Base-by-base conservation (phyloP, 225 moss, liverwort and hornwort genomes). In the Antitrichia curtipendula region DNA sequence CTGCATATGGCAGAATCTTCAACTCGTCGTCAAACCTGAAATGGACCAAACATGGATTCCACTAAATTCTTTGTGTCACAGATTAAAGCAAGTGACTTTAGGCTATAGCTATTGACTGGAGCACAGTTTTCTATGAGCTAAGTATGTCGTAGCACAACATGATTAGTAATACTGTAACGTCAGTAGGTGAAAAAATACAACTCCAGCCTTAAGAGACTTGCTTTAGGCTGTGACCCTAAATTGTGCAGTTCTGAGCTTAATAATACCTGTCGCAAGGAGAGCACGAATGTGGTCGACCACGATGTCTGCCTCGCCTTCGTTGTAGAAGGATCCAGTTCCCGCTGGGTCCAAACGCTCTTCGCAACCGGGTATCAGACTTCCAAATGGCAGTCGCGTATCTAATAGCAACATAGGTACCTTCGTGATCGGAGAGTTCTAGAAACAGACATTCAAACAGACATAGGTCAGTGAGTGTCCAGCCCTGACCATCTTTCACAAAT, bases 281-380 rank as follows among this genome's bases (percentile, higher is more conserved):
- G 93, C 95, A 76, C 92, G 91, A 29, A 98, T 94, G 89, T 98
- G 98, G 83, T 92, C 94, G 62, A 96, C 96, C 24, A 98, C 98
- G 85, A 97, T 95, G 71, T 98, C 98, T 53, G 95, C 98, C 87
- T 98, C 98, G 82, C 98, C 98, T 91, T 98, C 97, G 79, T 98
- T 98, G 89, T 92, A 98, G 65, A 95, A 97, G 19, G 98, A 98
- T 58, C 98, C 98, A 66, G 98, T 98, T 65, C 98, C 98, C 82
- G 96, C 96, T 69, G 95, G 94, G 81, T 98, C 98, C 93, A 98
- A 90, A 73, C 91, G 93, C 89, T 98, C 98, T 84, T 98, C 97
- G 59, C 98, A 98, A 45, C 98, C 98, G 57, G 96, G 97, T 86
- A 98, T 96, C 83, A 98, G 86, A 91, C 98, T 97, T 63, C 98